Base-by-base conservation (phyloP, 768 basidiomycete genomes). In the Auriscalpium vulgare region DNA sequence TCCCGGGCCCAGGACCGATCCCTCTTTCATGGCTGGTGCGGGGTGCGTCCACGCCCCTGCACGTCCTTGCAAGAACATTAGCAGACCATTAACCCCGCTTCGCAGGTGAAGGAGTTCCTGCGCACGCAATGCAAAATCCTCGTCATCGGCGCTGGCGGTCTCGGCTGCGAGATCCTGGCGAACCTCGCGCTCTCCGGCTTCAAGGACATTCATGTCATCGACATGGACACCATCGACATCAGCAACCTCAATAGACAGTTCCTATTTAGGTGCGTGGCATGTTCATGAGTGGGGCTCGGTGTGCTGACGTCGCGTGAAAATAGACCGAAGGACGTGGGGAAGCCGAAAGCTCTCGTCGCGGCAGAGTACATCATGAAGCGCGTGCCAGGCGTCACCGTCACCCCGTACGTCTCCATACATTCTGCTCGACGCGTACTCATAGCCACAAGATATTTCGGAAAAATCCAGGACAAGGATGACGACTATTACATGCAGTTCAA, bases 171-270 rank as follows among this genome's bases (percentile, higher is more conserved):
- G 77, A 98, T 98, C 62, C 78, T 99, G 44, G 90, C 95, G 57
- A 97, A 98, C 71, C 81, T 99, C 50, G 95, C 97, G 21, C 73
- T 98, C 62, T 88, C 91, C 47, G 97, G 97, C 23, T 99, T 98
- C 84, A 91, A 88, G 71, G 91, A 98, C 66, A 97, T 98, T 62
- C 93, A 97, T 76, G 95, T 99, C 58, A 98, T 99, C 68, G 97
- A 99, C 77, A 98, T 99, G 95, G 95, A 99, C 77, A 97, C 95
- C 14, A 99, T 98, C 69, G 95, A 99, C 73, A 90, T 99, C 67
- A 97, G 94, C 67, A 99, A 99, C 71, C 78, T 99, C 62, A 99
- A 99, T 71, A 82, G 97, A 50, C 97, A 99, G 72, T 99, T 99
- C 70, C 76, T 99, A 21, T 99, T 99, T 76, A 82, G 97, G 95